Conservation (phyloP, 805 yeast species). For the Blastobotrys robertii region DNA sequence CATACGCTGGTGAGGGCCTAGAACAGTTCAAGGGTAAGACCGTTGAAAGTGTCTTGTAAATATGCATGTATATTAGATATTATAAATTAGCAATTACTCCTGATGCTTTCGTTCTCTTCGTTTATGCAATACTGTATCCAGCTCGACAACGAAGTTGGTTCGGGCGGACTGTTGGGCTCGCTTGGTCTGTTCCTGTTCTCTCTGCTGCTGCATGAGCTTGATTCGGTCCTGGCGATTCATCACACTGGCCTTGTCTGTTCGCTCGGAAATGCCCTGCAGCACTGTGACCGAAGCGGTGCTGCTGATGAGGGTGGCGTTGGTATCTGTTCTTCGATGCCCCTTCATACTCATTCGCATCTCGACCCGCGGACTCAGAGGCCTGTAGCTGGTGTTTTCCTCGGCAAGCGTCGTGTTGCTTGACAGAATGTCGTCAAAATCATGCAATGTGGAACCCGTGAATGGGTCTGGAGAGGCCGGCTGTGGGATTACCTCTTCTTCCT, state of each 20-base stretch:
- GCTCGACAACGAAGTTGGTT: conserved; percentile 17
- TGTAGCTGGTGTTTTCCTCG: conserved; percentile 4
- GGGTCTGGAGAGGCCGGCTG: not conserved
- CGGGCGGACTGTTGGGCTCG: conserved; percentile 10
- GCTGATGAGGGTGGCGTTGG: conserved; percentile 6
- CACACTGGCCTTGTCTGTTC: not conserved
- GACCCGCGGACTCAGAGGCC: conserved; percentile 8
- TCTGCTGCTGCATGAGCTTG: conserved; percentile 14
- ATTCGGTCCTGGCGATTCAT: conserved; percentile 18
- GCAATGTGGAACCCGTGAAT: no score
- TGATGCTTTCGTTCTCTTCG: no score
- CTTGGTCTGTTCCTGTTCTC: conserved; percentile 12
- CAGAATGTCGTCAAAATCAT: not conserved
- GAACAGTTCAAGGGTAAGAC: conserved; percentile 20
- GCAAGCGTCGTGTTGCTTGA: conserved; percentile 4
- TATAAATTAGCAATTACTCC: not conserved
- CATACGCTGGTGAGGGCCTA: conserved; percentile 68
- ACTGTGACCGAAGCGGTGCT: conserved; percentile 12
- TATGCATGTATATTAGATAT: no score
- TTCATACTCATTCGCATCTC: conserved; percentile 2
- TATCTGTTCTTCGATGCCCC: conserved; percentile 4
- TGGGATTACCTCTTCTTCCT: not conserved
- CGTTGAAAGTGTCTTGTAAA: no score
- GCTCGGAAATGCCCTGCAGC: conserved; percentile 19
- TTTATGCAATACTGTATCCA: conserved; percentile 15